A percentile compares a stretch with the other conserved stretches of the same genome.
phyloP scores from a whole-genome alignment of 2,329 filamentous ascomycete genomes.

The Epichloe brachyelytri region DNA sequence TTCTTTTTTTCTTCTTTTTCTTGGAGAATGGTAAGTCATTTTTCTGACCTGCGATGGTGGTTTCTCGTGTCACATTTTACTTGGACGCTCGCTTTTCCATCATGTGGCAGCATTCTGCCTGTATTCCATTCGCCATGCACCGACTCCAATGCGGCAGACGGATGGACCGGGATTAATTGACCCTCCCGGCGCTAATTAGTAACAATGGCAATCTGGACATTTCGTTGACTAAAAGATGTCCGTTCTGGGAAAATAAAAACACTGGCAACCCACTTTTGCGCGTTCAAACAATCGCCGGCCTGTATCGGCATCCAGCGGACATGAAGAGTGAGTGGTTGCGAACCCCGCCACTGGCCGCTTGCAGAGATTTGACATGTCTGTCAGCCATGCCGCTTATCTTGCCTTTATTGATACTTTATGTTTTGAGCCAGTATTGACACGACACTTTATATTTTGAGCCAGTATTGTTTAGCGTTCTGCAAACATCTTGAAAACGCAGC shows the following conservation, averaged over 20 bases:
- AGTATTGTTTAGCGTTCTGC: not conserved
- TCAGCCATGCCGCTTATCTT: not conserved
- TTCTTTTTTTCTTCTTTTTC: not conserved
- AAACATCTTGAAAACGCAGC: not conserved
- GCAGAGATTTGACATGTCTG: constrained; percentile 1
- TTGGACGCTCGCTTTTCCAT: not conserved
- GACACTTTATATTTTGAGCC: not conserved
- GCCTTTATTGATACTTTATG: not conserved
- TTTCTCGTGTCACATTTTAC: not conserved
- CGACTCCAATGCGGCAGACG: not conserved
- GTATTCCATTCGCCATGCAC: not conserved
- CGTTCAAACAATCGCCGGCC: constrained; percentile 5
- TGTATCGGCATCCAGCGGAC: constrained; percentile 9
- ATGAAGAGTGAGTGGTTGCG: not conserved
- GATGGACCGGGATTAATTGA: not conserved
- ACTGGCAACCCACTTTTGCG: not conserved
- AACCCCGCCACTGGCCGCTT: not conserved
- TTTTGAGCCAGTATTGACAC: not conserved
- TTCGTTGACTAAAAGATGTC: constrained; percentile 4
- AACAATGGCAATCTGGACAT: not conserved
- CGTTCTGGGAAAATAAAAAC: not conserved
- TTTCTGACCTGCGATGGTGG: not conserved
- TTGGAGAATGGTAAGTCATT: not conserved
- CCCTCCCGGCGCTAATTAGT: not conserved
- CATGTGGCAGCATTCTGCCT: not conserved